These are phyloP conservation scores for Bauhinia variegata DNA, from an alignment of 306 rosid species.

Conservation along the genomic window DNA sequence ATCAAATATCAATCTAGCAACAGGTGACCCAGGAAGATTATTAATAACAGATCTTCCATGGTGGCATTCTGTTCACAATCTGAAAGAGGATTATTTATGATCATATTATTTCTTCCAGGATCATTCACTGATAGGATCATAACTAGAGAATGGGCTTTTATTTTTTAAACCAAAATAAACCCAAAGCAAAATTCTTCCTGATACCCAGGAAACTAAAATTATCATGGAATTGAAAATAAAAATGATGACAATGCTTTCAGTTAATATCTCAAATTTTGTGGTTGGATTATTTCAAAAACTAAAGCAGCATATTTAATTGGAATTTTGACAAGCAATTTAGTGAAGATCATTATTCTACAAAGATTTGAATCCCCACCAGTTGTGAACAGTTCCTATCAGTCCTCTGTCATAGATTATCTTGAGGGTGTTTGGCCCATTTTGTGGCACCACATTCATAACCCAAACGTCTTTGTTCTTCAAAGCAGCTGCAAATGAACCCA, in stretches of 20 bases:
- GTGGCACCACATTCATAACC: constrained; percentile 94
- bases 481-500: constrained; percentile 96
- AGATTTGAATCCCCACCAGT: constrained; percentile 61
- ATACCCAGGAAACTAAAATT: neutral
- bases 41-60: neutral
- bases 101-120: constrained; percentile 1
- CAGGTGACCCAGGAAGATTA: neutral
- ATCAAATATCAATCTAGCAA: neutral
- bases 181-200: neutral
- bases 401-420: constrained; percentile 95
- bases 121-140: no score
- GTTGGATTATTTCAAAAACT: neutral
- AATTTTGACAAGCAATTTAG: constrained; percentile 5
- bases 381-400: constrained; percentile 77
- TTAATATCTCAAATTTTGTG: constrained; percentile 17
- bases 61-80: neutral
- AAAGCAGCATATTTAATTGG: constrained; percentile 14
- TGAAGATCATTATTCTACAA: constrained; percentile 6
- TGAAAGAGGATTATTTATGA: constrained; percentile 3
- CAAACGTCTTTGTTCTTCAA: constrained; percentile 81
- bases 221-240: neutral
- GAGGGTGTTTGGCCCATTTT: constrained; percentile 85
- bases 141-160: neutral
- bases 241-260: neutral
- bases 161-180: neutral